These are phyloP conservation scores for Schrenkiella parvula DNA, from an alignment of 345 rosid species.

Conservation along the genomic window DNA sequence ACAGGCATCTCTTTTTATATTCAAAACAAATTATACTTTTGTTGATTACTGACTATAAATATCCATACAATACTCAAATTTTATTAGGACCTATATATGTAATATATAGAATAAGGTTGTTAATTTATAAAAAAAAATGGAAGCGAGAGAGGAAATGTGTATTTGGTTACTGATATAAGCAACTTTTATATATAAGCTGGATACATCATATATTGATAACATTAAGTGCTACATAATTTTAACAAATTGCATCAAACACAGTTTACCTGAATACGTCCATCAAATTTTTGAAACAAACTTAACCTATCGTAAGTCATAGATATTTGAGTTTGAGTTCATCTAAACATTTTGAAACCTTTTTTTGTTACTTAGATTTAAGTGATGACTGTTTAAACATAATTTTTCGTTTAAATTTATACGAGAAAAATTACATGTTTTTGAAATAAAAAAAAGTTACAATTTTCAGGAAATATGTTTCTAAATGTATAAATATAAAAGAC, in stretches of 20 bases:
- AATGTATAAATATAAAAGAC: not conserved
- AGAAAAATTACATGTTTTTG: not conserved
- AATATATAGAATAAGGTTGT: not conserved
- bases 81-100: not conserved
- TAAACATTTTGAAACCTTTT: not conserved
- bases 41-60: not conserved
- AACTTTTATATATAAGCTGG: not conserved
- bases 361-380: not conserved
- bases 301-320: not conserved
- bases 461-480: not conserved
- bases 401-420: not conserved
- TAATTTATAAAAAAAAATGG: not conserved
- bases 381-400: not conserved
- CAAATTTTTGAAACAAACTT: not conserved
- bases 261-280: not conserved
- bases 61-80: not conserved
- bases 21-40: conserved; percentile 6
- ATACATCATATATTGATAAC: not conserved
- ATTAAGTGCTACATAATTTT: not conserved
- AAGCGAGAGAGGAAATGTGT: not conserved
- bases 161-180: not conserved
- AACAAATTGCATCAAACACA: not conserved
- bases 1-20: conserved; percentile 21
- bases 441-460: not conserved
- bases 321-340: not conserved